Evolutionary conservation across 495 filamentous ascomycete genomes (phyloP), one percentile per base, ranked within the genome.

Genomic region (Penicillium cinerascens): DNA sequence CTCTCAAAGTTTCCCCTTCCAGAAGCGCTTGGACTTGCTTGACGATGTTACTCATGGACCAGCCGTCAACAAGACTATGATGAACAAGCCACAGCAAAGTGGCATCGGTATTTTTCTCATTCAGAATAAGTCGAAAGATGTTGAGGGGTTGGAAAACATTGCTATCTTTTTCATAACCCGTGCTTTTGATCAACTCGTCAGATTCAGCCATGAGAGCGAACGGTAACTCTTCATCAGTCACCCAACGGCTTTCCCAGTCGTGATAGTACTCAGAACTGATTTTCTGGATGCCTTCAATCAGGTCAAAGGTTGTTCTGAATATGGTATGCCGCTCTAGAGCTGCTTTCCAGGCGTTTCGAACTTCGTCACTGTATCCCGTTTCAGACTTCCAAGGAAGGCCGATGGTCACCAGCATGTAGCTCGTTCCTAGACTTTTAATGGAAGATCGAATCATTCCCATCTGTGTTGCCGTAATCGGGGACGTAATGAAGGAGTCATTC

Each of bases 31-130:
- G 20, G 18, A 61, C 42, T 49, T 54, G 22, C 51, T 61, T 44
- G 18, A 60, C 33, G 49, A 55, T 25, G 50, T 33, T 23, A 54
- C 50, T 35, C 50, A 55, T 37, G 41, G 58, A 49, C 46, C 46
- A 49, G 17, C 46, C 46, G 18, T 49, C 46, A 17, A 49, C 29
- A 15, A 33, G 29, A 3, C 15, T 36, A 38, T 49, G 46, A 21
- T 49, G 46, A 38, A 49, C 29, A 10, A 38, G 25, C 46, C 46
- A 49, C 36, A 38, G 46, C n/a, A 22, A 37, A 20, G 6, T 38
- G 20, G 29, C 27, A 11, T 38, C 17, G n/a, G 29, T 25, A 18
- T 15, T 15, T 9, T 4, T n/a, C 18, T 20, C 13, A 20, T 42
- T 42, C 1, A 42, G 10, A 16, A 42, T 20, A 8, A 42, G 17